Base-by-base conservation (phyloP, 805 yeast genomes). In the Alloascoidea africana region DNA sequence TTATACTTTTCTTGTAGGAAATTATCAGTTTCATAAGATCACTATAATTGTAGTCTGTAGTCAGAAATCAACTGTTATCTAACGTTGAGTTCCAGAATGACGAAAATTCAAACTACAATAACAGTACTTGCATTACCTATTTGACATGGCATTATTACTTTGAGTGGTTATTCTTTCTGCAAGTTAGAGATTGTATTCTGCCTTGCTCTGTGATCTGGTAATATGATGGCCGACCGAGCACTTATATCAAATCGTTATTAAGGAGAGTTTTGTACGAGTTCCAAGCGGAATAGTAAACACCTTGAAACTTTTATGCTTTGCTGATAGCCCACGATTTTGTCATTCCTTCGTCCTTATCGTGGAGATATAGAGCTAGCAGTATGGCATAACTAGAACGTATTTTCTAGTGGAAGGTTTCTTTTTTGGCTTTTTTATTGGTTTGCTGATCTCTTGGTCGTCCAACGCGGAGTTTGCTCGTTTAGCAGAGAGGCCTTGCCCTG, bases 301-400 rank as follows among this genome's bases (percentile, higher is more conserved):
- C 66, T 0, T 80, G 65, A 1, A 76, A 58, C 1, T 81, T 74
- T 47, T 77, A 53, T 0, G 82, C 94, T 14, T 53, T 46, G 5
- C 62, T 48, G 2, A 70, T 59, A 4, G 86, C 66, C 30, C 72
- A 78, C 6, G 70, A 71, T 48, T 73, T 79, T 3, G 76, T 64
- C 46, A 82, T 48, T 0, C 95, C 94, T n/a, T 53, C 49, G 2
- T 54, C 47, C 3, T 56, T 52, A 47, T 76, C 85, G 17, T 23
- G 30, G n/a, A 8, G 30, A 36, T 63, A 57, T 2, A 86, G 55
- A 0, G 76, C 76, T 14, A 84, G 42, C 14, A 86, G 47, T 5
- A 86, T 79, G 0, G 91, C 94, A 58, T 82, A 87, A 0, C 65
- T 0, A 96, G 96, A 0, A 85, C 65, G 52, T 81, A 85, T n/a